Evolutionary conservation across 2,329 filamentous ascomycete species (phyloP).

Genomic region (Truncatella angustata): DNA sequence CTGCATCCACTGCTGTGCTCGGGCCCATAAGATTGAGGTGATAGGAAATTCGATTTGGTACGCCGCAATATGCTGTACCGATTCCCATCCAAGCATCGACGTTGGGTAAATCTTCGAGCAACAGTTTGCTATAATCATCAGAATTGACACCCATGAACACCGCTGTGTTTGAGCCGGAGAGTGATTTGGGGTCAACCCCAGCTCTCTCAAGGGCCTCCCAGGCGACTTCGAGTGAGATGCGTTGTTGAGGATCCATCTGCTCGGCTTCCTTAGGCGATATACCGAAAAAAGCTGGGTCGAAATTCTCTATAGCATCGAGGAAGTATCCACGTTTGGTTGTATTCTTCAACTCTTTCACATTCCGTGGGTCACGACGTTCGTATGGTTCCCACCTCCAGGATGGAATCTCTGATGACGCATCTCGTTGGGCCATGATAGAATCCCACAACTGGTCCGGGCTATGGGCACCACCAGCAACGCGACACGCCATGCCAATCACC

Average conservation of each 20-base stretch:
- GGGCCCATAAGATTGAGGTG: conserved; percentile 29
- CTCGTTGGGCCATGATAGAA: conserved; percentile 13
- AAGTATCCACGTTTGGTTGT: conserved; percentile 15
- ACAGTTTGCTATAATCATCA: conserved; percentile 33
- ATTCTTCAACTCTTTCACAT: conserved; percentile 16
- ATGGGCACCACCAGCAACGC: conserved; percentile 14
- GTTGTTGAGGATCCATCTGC: conserved; percentile 23
- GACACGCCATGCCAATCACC: conserved; percentile 17
- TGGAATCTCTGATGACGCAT: conserved; percentile 16
- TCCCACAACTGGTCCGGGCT: conserved; percentile 15
- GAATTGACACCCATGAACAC: conserved; percentile 31
- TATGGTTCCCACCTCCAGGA: conserved; percentile 18
- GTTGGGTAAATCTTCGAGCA: conserved; percentile 35
- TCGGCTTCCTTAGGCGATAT: conserved; percentile 21
- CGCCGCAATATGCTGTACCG: conserved; percentile 34
- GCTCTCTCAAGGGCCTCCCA: conserved; percentile 63
- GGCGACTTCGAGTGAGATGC: conserved; percentile 12
- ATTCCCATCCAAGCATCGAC: conserved; percentile 38
- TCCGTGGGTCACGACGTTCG: conserved; percentile 10
- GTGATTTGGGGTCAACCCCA: conserved; percentile 52
- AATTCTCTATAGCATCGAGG: conserved; percentile 15
- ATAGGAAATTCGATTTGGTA: conserved; percentile 34
- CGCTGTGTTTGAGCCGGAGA: conserved; percentile 25
- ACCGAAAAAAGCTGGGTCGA: conserved; percentile 23
- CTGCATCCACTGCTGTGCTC: conserved; percentile 32